Evolutionary conservation across 129 eudicot species (phyloP).

Genomic region (Flaveria trinervia): DNA sequence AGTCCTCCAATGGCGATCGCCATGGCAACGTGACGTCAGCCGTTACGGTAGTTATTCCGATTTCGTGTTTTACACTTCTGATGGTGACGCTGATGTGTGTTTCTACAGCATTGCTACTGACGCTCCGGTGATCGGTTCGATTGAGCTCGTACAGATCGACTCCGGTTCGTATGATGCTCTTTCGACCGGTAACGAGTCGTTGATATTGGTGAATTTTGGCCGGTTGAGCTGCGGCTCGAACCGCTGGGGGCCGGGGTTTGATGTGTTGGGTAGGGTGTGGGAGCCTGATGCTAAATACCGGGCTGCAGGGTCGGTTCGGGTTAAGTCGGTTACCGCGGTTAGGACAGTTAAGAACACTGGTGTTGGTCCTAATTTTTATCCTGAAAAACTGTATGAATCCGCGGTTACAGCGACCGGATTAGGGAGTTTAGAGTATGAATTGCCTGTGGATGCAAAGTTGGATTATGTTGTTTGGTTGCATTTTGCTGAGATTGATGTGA

Average conservation of each 20-base stretch:
- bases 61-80: constrained; percentile 54
- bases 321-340: constrained; percentile 52
- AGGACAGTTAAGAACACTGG: constrained; percentile 43
- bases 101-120: constrained; percentile 95
- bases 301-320: constrained; percentile 19
- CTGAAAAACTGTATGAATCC: constrained; percentile 65
- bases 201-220: constrained; percentile 80
- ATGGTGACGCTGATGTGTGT: constrained; percentile 65
- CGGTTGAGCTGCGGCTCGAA: constrained; percentile 67
- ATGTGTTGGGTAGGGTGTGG: constrained; percentile 78
- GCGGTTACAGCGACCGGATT: constrained; percentile 49
- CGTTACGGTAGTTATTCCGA: constrained; percentile 80
- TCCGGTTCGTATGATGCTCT: constrained; percentile 56
- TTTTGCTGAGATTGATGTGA: constrained; percentile 86
- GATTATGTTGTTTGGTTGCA: constrained; percentile 92
- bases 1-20: constrained; percentile 82
- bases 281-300: constrained; percentile 62
- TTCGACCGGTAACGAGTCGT: constrained; percentile 37
- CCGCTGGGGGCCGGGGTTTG: constrained; percentile 97
- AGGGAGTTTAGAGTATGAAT: constrained; percentile 62
- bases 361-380: constrained; percentile 68
- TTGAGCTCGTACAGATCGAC: constrained; percentile 65
- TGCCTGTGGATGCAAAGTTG: constrained; percentile 86
- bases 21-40: constrained; percentile 67
- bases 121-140: constrained; percentile 77